These are phyloP conservation scores for Pythium graminicola DNA, from an alignment of 352 stramenopile genomes.

Conservation along the genomic window DNA sequence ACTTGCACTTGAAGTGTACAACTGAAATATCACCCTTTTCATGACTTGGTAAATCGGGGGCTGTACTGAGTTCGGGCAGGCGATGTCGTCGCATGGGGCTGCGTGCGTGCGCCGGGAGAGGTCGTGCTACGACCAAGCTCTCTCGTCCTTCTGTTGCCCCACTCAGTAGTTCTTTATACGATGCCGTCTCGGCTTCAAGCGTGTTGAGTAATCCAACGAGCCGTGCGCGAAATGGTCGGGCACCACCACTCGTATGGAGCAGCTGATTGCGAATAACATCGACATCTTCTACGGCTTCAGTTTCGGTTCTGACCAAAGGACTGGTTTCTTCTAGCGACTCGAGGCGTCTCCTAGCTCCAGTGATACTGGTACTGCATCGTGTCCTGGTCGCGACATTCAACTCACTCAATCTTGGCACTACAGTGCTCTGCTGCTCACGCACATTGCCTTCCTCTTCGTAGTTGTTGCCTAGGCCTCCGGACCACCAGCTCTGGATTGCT, in stretches of 20 bases:
- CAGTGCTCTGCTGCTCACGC: not conserved
- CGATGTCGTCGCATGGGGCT: not conserved
- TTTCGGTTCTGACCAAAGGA: not conserved
- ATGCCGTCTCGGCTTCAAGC: slow-evolving; percentile 61
- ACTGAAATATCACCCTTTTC: no score
- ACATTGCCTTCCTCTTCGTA: slow-evolving; percentile 4
- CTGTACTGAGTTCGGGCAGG: not conserved
- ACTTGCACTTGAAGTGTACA: no score
- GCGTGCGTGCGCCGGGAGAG: not conserved
- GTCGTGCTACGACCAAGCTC: not conserved
- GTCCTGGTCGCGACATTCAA: no score
- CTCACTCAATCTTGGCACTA: no score
- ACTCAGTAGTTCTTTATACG: slow-evolving; percentile 31
- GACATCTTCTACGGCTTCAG: not conserved
- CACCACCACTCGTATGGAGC: slow-evolving; percentile 15
- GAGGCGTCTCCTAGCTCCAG: no score
- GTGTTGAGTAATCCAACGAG: slow-evolving; percentile 58
- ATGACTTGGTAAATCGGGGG: no score
- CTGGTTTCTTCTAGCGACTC: not conserved
- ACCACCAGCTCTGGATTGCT: slow-evolving; percentile 61
- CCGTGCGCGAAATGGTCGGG: slow-evolving; percentile 43
- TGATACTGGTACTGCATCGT: no score
- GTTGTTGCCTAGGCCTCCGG: slow-evolving; percentile 18
- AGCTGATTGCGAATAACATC: not conserved
- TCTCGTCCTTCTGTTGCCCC: not conserved